phyloP scores from a whole-genome alignment of 352 stramenopile genomes.

The Elongisporangium anandrum region DNA sequence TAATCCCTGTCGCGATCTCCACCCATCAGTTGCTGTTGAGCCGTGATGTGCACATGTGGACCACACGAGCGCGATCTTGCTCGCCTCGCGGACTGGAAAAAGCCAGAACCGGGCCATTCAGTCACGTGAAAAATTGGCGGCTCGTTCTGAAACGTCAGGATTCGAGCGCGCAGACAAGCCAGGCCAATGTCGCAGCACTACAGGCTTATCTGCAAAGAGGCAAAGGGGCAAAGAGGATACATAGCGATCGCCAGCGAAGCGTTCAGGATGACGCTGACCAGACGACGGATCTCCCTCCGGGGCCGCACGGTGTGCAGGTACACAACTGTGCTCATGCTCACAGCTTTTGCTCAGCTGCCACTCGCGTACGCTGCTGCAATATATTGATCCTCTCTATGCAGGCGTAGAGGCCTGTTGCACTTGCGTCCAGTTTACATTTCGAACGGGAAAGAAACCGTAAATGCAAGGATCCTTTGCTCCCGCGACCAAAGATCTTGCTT shows the following conservation, averaged over 20 bases:
- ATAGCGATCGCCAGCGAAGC: not conserved
- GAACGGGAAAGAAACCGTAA: no score
- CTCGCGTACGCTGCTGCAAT: not conserved
- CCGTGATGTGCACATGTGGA: not conserved
- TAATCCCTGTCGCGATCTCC: not conserved
- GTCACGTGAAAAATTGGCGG: not conserved
- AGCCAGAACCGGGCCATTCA: not conserved
- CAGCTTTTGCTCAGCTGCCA: not conserved
- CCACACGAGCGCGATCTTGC: not conserved
- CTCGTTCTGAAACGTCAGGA: not conserved
- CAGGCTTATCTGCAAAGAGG: not conserved
- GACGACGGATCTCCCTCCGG: no score
- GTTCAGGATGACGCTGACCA: not conserved
- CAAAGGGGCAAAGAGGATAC: not conserved
- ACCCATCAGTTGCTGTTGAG: not conserved
- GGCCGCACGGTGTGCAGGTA: not conserved
- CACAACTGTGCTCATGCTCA: not conserved
- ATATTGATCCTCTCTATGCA: no score
- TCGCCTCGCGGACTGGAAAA: not conserved
- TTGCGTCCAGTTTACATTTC: no score
- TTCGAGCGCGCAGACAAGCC: not conserved
- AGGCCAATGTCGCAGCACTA: not conserved
- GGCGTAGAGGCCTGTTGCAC: no score
- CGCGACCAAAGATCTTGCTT: no score
- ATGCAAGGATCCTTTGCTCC: no score